These are phyloP conservation scores for Cymodocea nodosa DNA, from an alignment of 116 monocot species.

Conservation along the genomic window DNA sequence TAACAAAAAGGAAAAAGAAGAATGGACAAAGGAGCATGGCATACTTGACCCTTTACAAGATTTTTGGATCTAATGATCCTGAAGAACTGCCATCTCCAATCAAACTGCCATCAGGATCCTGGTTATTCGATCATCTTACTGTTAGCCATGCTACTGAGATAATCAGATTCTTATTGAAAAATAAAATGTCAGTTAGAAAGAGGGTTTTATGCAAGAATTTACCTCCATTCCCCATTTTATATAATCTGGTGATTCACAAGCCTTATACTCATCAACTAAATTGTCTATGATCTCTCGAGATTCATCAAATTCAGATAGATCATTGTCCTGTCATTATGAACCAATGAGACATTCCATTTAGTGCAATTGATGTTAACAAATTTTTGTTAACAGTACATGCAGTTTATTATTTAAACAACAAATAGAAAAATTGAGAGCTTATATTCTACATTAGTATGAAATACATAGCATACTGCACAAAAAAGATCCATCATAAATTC, in stretches of 20 bases:
- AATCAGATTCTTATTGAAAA: not conserved
- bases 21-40: too few relatives aligned
- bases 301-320: constrained; percentile 95
- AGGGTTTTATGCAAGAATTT: not conserved
- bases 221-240: constrained; percentile 99
- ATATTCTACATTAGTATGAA: too few relatives aligned
- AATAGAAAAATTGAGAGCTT: too few relatives aligned
- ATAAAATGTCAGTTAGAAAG: not conserved
- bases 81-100: constrained; percentile 42
- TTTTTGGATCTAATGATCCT: constrained; percentile 35
- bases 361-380: too few relatives aligned
- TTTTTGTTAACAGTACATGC: too few relatives aligned
- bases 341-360: not conserved
- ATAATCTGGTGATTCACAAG: constrained; percentile 95
- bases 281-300: constrained; percentile 93
- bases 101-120: constrained; percentile 39
- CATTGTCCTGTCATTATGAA: constrained; percentile 60
- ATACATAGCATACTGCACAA: too few relatives aligned
- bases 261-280: constrained; percentile 95
- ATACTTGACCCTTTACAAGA: not conserved
- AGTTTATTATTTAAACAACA: too few relatives aligned
- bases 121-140: constrained; percentile 7
- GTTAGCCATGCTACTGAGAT: not conserved
- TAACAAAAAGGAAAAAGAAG: too few relatives aligned
- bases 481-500: too few relatives aligned